A percentile compares a stretch with the other conserved stretches of the same genome.
Evolutionary conservation across 352 stramenopile genomes (phyloP).

Genomic region (Globisporangium middletonii): DNA sequence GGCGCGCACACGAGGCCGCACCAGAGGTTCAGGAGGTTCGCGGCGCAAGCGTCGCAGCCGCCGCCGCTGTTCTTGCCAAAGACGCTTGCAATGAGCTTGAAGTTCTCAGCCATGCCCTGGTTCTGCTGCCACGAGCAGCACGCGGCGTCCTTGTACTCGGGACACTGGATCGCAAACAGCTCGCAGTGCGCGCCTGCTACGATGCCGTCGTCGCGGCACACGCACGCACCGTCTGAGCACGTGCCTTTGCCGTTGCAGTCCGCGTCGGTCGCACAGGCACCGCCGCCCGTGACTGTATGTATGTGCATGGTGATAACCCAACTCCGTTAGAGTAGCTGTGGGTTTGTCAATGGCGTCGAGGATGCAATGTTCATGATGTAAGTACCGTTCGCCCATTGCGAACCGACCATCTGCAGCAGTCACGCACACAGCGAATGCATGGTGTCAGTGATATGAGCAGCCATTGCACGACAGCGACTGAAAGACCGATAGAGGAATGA

Average conservation of each 20-base stretch:
- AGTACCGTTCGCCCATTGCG: slow-evolving; percentile 37
- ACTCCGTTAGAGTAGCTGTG: neutral
- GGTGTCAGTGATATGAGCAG: neutral
- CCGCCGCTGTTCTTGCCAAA: slow-evolving; percentile 65
- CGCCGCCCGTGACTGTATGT: slow-evolving; percentile 57
- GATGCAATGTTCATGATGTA: neutral
- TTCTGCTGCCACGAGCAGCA: slow-evolving; percentile 91
- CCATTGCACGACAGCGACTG: neutral
- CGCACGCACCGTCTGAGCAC: slow-evolving; percentile 38
- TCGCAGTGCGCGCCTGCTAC: slow-evolving; percentile 65
- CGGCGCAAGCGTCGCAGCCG: slow-evolving; percentile 75
- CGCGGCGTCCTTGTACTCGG: slow-evolving; percentile 65
- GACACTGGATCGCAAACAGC: slow-evolving; percentile 75
- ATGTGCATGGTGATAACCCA: neutral
- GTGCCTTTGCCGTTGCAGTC: slow-evolving; percentile 58
- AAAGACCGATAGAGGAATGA: too few species aligned
- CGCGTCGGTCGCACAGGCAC: slow-evolving; percentile 33
- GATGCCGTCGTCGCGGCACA: slow-evolving; percentile 61
- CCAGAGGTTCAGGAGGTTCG: slow-evolving; percentile 85
- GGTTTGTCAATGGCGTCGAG: neutral
- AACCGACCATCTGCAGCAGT: slow-evolving; percentile 24
- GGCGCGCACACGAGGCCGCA: slow-evolving; percentile 83
- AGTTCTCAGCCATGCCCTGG: slow-evolving; percentile 82
- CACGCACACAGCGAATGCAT: slow-evolving; percentile 1
- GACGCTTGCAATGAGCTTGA: slow-evolving; percentile 62